A percentile compares a stretch with the other conserved stretches of the same genome.
phyloP scores from a whole-genome alignment of 108 stramenopile species.

The Seminavis robusta region DNA sequence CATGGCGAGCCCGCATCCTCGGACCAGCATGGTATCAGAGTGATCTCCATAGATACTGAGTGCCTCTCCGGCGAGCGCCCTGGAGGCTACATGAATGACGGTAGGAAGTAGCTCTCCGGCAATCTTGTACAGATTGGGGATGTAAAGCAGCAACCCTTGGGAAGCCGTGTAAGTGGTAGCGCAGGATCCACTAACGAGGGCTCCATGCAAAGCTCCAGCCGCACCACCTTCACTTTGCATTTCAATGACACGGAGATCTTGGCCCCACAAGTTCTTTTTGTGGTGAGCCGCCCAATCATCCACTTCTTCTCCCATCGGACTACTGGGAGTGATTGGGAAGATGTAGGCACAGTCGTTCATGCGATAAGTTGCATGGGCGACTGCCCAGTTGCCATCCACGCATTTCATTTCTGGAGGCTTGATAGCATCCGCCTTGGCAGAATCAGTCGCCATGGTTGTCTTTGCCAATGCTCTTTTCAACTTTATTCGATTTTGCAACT shows the following conservation, averaged over 20 bases:
- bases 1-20: conserved; percentile 57
- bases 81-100: conserved; percentile 59
- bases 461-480: no score
- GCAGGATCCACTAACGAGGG: conserved; percentile 46
- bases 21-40: conserved; percentile 57
- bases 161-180: conserved; percentile 59
- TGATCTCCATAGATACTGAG: conserved; percentile 63
- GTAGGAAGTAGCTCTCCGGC: conserved; percentile 59
- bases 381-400: conserved; percentile 39
- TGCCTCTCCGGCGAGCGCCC: conserved; percentile 58
- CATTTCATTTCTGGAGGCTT: not conserved
- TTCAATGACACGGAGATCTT: conserved; percentile 54
- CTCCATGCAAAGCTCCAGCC: conserved; percentile 59
- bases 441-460: no score
- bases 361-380: conserved; percentile 55
- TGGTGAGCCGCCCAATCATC: conserved; percentile 51
- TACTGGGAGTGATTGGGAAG: conserved; percentile 57
- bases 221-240: conserved; percentile 67
- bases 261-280: conserved; percentile 56
- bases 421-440: not conserved
- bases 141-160: conserved; percentile 57
- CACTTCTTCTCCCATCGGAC: conserved; percentile 60
- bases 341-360: conserved; percentile 64
- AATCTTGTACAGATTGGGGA: conserved; percentile 68
- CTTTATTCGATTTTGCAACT: no score